Percentiles rank a stretch among this genome's conserved stretches.
Evolutionary conservation across 2,329 filamentous ascomycete genomes (phyloP).

Genomic region (Alternaria triticina): DNA sequence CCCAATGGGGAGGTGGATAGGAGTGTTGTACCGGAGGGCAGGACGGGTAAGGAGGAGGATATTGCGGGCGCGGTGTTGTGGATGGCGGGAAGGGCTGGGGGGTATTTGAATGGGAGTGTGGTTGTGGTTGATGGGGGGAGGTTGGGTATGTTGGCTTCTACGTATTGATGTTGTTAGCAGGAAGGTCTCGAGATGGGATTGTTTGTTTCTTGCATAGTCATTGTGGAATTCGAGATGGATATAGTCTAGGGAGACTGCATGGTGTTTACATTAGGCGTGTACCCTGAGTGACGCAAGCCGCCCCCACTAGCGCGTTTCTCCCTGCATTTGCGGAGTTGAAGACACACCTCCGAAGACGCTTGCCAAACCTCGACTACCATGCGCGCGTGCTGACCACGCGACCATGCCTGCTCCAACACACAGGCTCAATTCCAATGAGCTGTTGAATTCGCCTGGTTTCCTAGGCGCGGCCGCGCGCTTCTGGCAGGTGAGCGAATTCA

Average conservation of each 20-base stretch:
- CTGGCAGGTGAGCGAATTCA: constrained; percentile 50
- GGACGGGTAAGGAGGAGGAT: constrained; percentile 67
- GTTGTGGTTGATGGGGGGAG: constrained; percentile 69
- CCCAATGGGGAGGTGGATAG: constrained; percentile 7
- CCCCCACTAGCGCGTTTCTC: background rate
- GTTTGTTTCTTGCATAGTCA: background rate
- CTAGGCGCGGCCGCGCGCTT: constrained; percentile 59
- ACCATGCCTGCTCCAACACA: constrained; percentile 41
- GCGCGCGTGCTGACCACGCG: constrained; percentile 19
- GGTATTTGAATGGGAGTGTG: constrained; percentile 69
- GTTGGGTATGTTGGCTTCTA: constrained; percentile 62
- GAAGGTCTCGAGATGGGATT: background rate
- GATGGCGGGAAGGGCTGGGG: constrained; percentile 68
- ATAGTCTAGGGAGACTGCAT: background rate
- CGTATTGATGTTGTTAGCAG: constrained; percentile 52
- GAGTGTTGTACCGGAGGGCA: constrained; percentile 57
- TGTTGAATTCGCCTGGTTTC: constrained; percentile 47
- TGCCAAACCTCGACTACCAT: constrained; percentile 13
- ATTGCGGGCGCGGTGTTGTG: constrained; percentile 71
- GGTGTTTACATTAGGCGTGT: background rate
- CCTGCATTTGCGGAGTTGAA: constrained; percentile 27
- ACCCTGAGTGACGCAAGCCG: background rate
- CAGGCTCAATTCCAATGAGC: constrained; percentile 30
- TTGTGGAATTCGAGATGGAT: background rate
- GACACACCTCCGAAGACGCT: constrained; percentile 26